phyloP scores from a whole-genome alignment of 176 grass and related monocot species.

The Musa itinerans region DNA sequence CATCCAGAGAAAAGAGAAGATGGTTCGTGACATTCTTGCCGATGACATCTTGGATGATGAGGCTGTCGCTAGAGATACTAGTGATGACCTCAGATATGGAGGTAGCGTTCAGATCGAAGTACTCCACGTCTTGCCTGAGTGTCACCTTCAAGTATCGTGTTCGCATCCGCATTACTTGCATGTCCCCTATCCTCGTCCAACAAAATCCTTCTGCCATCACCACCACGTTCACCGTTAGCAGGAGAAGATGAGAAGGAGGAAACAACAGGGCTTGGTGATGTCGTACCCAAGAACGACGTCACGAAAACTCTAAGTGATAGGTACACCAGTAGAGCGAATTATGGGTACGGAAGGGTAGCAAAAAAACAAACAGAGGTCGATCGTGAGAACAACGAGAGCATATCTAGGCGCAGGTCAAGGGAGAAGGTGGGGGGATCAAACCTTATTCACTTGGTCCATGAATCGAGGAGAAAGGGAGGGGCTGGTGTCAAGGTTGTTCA shows the following conservation, averaged over 20 bases:
- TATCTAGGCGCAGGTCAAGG: not conserved
- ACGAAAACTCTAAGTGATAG: conserved; percentile 23
- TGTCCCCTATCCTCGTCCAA: conserved; percentile 48
- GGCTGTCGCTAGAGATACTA: conserved; percentile 20
- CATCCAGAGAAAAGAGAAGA: not conserved
- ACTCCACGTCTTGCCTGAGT: conserved; percentile 25
- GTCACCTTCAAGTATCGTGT: conserved; percentile 18
- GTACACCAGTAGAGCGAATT: conserved; percentile 64
- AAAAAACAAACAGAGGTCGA: not conserved
- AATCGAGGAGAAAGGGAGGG: conserved; percentile 28
- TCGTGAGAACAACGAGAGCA: conserved; percentile 7
- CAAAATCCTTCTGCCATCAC: conserved; percentile 25
- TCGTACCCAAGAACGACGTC: conserved; percentile 66
- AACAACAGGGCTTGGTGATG: not conserved
- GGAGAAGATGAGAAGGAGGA: too few species aligned
- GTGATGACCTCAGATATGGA: conserved; percentile 22
- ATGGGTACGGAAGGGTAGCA: too few species aligned
- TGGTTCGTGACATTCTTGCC: conserved; percentile 13
- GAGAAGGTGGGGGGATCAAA: conserved; percentile 4
- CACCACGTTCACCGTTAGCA: not conserved
- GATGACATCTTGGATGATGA: conserved; percentile 25
- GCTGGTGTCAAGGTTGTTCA: conserved; percentile 63
- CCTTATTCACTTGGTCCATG: conserved; percentile 46
- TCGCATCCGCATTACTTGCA: conserved; percentile 19
- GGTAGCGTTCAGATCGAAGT: conserved; percentile 17